Evolutionary conservation across 1,284 basidiomycete species (phyloP), one percentile per base, ranked within the genome.

Genomic region (Trichosporon sp.): DNA sequence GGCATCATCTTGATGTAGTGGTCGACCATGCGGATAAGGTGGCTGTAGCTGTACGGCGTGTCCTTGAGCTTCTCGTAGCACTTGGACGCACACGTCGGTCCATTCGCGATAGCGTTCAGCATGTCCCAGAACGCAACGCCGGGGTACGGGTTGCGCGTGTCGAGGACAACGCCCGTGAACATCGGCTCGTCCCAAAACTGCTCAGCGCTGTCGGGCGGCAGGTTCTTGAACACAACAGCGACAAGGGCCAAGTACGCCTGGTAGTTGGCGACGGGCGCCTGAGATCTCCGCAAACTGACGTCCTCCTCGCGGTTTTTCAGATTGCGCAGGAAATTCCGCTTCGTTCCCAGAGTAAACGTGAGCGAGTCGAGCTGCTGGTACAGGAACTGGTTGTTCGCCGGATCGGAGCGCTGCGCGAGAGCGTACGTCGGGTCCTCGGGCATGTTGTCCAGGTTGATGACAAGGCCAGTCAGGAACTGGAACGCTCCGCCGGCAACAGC

Each of bases 261-360:
- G 73, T 94, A 91, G 78, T 96, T 85, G 81, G 16, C 85, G 78
- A 63, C 87, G 76, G 75, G 76, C 82, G 83, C 77, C 89, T 90
- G 19, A 86, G 88, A 54, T 31, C 78, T 73, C 40, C 79, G 69
- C 26, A 91, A 86, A 1, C 68, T 67, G 32, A 91, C 83, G 79
- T 97, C 95, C 82, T 97, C 95, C 80, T 97, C 94, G 54, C 91
- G 86, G 77, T 95, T 93, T 80, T 94, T 93, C 80, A 97, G 90
- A 80, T 93, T 93, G 59, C 92, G 89, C n/a, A 97, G 86, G 80
- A 96, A 92, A 0, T 92, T 91, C 12, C 91, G 92, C 7, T 92
- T 91, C 73, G 91, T 90, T 0, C 89, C 90, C 76, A 97, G 90
- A 56, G 92, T 84, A 16, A 89, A 87, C 46, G 96, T 84, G 16